These are phyloP conservation scores for Populus tremula DNA, from an alignment of 345 rosid genomes.

Conservation along the genomic window DNA sequence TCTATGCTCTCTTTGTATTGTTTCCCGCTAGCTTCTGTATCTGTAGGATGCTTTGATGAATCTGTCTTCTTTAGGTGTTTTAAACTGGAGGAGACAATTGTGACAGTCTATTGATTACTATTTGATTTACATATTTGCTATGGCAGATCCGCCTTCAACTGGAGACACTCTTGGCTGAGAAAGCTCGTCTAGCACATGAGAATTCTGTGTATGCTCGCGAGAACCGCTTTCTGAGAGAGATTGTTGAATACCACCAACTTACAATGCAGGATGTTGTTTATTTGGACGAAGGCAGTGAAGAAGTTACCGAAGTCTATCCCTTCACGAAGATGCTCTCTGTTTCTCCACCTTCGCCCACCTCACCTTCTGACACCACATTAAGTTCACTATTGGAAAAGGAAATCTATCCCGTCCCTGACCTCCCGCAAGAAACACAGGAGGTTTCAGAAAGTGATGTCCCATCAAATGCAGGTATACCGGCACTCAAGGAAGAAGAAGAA, in stretches of 20 bases:
- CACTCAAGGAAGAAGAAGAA: conserved; percentile 20
- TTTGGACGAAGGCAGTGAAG: conserved; percentile 82
- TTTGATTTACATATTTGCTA: not conserved
- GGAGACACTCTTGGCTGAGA: conserved; percentile 95
- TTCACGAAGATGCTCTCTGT: conserved; percentile 42
- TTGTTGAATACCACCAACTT: conserved; percentile 90
- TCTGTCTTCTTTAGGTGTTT: not conserved
- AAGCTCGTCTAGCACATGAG: conserved; percentile 89
- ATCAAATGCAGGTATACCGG: conserved; percentile 4
- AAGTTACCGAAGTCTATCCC: conserved; percentile 83
- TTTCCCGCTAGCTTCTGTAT: not conserved
- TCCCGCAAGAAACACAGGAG: conserved; percentile 20
- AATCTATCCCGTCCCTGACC: conserved; percentile 15
- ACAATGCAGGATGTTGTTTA: conserved; percentile 97
- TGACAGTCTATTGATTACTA: not conserved
- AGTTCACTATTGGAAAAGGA: conserved; percentile 29
- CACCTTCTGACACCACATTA: conserved; percentile 34
- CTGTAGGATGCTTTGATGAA: not conserved
- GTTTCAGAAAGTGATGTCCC: conserved; percentile 19
- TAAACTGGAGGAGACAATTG: not conserved
- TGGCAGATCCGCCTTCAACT: conserved; percentile 86
- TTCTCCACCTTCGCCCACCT: conserved; percentile 58
- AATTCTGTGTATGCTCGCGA: conserved; percentile 81
- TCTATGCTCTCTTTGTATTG: not conserved
- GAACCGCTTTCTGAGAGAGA: conserved; percentile 88